These are phyloP conservation scores for Staphylotrichum tortipilum DNA, from an alignment of 495 filamentous ascomycete genomes.

Conservation along the genomic window DNA sequence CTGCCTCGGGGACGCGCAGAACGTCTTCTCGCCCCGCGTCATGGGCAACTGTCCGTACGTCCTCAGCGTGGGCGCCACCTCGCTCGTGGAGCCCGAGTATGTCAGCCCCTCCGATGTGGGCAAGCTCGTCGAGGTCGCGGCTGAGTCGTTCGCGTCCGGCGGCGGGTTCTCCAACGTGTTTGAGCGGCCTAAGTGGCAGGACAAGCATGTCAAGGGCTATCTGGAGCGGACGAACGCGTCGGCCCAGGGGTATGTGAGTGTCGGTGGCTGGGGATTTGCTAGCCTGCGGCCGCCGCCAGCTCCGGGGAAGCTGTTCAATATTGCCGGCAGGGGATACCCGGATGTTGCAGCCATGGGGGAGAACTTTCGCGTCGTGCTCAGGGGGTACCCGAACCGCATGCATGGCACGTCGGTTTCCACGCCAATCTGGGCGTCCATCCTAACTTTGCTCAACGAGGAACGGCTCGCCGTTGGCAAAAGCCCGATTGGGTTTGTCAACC, in stretches of 20 bases:
- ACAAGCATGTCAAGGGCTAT: conserved; percentile 43
- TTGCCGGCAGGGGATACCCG: conserved; percentile 53
- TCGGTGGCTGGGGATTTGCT: conserved; percentile 18
- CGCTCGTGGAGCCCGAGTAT: conserved; percentile 36
- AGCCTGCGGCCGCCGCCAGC: conserved; percentile 11
- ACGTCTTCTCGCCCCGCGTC: conserved; percentile 19
- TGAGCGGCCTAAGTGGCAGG: conserved; percentile 49
- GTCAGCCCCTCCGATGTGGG: conserved; percentile 16
- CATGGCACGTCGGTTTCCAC: conserved; percentile 53
- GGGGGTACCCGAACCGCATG: conserved; percentile 31
- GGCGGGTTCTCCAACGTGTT: conserved; percentile 67
- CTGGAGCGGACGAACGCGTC: conserved; percentile 41
- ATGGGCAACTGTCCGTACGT: conserved; percentile 34
- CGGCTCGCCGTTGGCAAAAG: conserved; percentile 47
- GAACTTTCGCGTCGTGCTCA: conserved; percentile 42
- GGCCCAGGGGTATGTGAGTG: conserved; percentile 23
- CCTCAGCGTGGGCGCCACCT: conserved; percentile 26
- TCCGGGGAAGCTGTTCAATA: conserved; percentile 46
- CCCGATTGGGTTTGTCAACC: conserved; percentile 41
- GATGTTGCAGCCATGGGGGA: conserved; percentile 60
- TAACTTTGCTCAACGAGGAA: conserved; percentile 58
- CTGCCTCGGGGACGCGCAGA: conserved; percentile 11
- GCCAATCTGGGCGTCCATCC: conserved; percentile 48
- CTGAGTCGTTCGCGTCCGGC: conserved; percentile 43
- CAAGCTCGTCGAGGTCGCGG: conserved; percentile 34